A percentile compares a stretch with the other conserved stretches of the same genome.
Evolutionary conservation across 1,284 basidiomycete genomes (phyloP).

Genomic region (Ganoderma multipileum): DNA sequence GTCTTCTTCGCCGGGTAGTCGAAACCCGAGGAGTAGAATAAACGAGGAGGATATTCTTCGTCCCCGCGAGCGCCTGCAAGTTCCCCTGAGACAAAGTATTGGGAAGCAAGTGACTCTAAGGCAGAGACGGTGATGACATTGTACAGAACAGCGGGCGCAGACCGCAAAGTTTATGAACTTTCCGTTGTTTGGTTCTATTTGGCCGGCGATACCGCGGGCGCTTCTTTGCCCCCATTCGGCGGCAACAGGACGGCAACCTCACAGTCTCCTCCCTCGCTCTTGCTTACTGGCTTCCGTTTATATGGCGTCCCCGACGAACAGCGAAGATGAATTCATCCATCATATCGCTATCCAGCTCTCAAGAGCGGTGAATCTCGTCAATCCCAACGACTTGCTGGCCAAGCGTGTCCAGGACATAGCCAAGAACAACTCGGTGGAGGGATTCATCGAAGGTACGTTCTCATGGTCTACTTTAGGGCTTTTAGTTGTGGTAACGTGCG

Average conservation of each 20-base stretch:
- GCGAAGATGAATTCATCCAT: conserved; percentile 68
- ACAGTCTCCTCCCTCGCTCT: neutral
- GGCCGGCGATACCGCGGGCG: conserved; percentile 13
- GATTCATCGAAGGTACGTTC: conserved; percentile 64
- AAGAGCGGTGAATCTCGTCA: conserved; percentile 77
- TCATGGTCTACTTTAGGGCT: neutral
- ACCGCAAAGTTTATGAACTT: conserved; percentile 18
- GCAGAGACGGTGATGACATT: conserved; percentile 56
- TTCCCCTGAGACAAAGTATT: conserved; percentile 46
- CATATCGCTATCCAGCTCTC: conserved; percentile 84
- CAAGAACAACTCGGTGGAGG: conserved; percentile 67
- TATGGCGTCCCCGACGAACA: conserved; percentile 32
- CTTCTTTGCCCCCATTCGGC: neutral
- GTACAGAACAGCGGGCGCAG: conserved; percentile 16
- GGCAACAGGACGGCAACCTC: neutral
- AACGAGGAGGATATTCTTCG: conserved; percentile 51
- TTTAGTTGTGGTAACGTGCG: conserved; percentile 6
- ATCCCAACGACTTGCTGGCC: conserved; percentile 85
- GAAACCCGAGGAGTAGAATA: conserved; percentile 36
- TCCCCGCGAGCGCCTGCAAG: conserved; percentile 69
- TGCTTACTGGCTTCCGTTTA: neutral
- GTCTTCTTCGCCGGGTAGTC: conserved; percentile 42
- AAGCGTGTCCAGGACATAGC: conserved; percentile 83
- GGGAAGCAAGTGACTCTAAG: conserved; percentile 70
- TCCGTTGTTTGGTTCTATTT: conserved; percentile 28